phyloP scores from a whole-genome alignment of 495 filamentous ascomycete genomes.

The Trichocladium antarcticum region DNA sequence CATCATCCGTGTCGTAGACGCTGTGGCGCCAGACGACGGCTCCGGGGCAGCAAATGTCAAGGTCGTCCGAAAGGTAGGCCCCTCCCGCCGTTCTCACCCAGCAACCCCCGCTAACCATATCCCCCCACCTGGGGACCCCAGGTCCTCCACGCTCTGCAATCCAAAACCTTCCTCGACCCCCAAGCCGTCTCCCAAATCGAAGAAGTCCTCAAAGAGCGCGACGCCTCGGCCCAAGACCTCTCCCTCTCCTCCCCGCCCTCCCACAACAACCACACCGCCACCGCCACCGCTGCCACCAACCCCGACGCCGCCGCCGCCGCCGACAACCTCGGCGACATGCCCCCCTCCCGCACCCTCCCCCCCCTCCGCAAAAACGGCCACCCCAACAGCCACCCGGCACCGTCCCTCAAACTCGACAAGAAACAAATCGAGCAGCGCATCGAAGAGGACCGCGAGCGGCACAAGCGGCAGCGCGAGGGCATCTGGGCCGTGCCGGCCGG shows the following conservation, averaged over 20 bases:
- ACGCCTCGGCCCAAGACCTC: conserved; percentile 35
- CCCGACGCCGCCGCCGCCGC: neutral
- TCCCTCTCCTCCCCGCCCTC: conserved; percentile 26
- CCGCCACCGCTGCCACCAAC: neutral
- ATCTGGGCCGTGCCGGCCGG: conserved; percentile 74
- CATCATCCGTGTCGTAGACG: conserved; percentile 77
- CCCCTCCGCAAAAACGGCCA: conserved; percentile 5
- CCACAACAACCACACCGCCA: conserved; percentile 23
- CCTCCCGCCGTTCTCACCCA: neutral
- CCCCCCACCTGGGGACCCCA: too few species aligned
- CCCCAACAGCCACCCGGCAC: conserved; percentile 13
- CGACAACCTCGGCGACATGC: conserved; percentile 14
- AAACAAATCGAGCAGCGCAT: conserved; percentile 88
- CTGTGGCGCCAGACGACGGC: conserved; percentile 76
- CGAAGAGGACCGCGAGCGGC: conserved; percentile 90
- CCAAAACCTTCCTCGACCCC: conserved; percentile 53
- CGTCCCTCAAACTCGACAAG: conserved; percentile 51
- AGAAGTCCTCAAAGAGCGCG: conserved; percentile 64
- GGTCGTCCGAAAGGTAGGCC: conserved; percentile 62
- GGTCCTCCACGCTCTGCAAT: conserved; percentile 59
- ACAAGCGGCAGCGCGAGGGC: conserved; percentile 78
- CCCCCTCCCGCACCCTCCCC: conserved; percentile 22
- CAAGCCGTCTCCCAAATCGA: conserved; percentile 68
- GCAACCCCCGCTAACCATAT: neutral
- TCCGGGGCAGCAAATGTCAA: conserved; percentile 90